Percentiles rank a stretch among this genome's conserved stretches.
These are phyloP conservation scores for Rhizophagus clarus DNA, from an alignment of 192 early-diverging fungal species.

Conservation along the genomic window DNA sequence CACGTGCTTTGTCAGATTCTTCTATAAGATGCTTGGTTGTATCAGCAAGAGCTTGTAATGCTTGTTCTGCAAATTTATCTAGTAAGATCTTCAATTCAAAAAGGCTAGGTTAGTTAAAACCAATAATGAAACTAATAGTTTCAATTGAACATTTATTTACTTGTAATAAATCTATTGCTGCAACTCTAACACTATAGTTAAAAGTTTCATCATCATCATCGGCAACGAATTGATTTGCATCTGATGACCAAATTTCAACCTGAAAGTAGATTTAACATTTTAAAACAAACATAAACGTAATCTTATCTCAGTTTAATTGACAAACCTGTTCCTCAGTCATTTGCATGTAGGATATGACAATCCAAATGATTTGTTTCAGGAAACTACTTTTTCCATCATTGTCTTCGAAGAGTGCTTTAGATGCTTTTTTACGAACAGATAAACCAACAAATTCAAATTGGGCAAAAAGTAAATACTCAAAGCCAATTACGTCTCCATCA, in stretches of 20 bases:
- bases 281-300: not conserved
- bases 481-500: conserved; percentile 69
- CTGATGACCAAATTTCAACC: conserved; percentile 77
- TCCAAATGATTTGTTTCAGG: conserved; percentile 58
- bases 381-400: conserved; percentile 47
- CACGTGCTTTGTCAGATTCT: conserved; percentile 56
- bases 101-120: not conserved
- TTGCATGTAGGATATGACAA: conserved; percentile 72
- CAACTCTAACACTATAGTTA: conserved; percentile 84
- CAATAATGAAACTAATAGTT: not conserved
- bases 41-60: conserved; percentile 55
- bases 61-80: conserved; percentile 54
- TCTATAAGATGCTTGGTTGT: conserved; percentile 54
- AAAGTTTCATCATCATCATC: conserved; percentile 90
- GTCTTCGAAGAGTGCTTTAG: conserved; percentile 53
- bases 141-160: conserved; percentile 35
- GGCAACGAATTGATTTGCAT: conserved; percentile 87
- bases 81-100: conserved; percentile 45
- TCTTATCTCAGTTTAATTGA: not conserved
- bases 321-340: conserved; percentile 73
- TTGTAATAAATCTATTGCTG: conserved; percentile 75
- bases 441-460: conserved; percentile 71
- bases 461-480: conserved; percentile 66
- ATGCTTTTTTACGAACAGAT: conserved; percentile 53
- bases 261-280: conserved; percentile 34